Evolutionary conservation across 495 filamentous ascomycete genomes (phyloP).

Genomic region (Massariosphaeria phaeospora): DNA sequence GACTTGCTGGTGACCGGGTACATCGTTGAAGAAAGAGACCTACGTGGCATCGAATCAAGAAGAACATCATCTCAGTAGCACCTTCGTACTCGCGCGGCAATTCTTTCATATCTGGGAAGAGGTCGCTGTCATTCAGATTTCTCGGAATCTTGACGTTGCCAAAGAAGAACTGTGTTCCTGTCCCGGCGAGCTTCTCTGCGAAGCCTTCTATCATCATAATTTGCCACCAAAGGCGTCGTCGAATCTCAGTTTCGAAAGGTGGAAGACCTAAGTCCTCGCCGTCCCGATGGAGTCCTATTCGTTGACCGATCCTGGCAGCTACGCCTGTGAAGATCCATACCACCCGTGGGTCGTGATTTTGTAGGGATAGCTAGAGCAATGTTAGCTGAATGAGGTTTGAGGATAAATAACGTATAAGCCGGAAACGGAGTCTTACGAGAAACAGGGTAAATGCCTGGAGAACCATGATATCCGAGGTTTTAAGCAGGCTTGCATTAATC

Average conservation of each 20-base stretch:
- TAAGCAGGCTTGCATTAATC: slow-evolving; percentile 48
- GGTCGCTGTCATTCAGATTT: slow-evolving; percentile 46
- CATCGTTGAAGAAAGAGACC: slow-evolving; percentile 44
- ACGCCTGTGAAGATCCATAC: slow-evolving; percentile 44
- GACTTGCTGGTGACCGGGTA: slow-evolving; percentile 30
- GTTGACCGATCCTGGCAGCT: slow-evolving; percentile 44
- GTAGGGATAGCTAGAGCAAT: slow-evolving; percentile 32
- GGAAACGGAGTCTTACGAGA: slow-evolving; percentile 42
- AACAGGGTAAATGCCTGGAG: slow-evolving; percentile 53
- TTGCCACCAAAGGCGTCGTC: slow-evolving; percentile 40
- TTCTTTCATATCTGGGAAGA: slow-evolving; percentile 43
- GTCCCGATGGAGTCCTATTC: slow-evolving; percentile 43
- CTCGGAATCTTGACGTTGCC: slow-evolving; percentile 45
- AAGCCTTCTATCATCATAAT: slow-evolving; percentile 33
- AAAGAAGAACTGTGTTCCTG: slow-evolving; percentile 1
- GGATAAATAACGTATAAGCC: neutral
- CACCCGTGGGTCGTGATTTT: slow-evolving; percentile 49
- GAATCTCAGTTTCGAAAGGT: slow-evolving; percentile 39
- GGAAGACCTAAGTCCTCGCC: slow-evolving; percentile 26
- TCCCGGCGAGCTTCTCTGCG: slow-evolving; percentile 28
- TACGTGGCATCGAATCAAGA: slow-evolving; percentile 51
- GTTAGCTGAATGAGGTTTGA: neutral
- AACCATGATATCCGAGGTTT: slow-evolving; percentile 48
- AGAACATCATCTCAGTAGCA: slow-evolving; percentile 65
- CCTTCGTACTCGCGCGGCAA: slow-evolving; percentile 49